Evolutionary conservation across 176 grass and related monocot genomes (phyloP), one percentile per base, ranked within the genome.

Genomic region (Triticum dicoccoides): DNA sequence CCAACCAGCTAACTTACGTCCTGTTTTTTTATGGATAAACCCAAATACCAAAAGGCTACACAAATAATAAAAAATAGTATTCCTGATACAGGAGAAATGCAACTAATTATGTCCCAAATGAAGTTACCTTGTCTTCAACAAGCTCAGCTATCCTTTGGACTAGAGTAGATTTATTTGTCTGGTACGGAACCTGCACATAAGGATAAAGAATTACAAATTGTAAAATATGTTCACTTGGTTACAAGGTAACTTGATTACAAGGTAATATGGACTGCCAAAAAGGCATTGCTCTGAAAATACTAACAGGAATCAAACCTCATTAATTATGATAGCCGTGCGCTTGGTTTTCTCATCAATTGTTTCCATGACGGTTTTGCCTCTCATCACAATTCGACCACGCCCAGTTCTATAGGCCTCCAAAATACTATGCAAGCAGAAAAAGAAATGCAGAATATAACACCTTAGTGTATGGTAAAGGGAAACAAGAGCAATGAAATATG

Each of bases 71-170:
- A 8, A 76, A 52, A 32, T 32, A 52, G 8, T 25, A 13, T 76
- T 63, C 20, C 30, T 17, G 18, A 21, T 47, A 78, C 49, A 41
- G 33, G 47, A 54, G 45, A 73, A 61, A 85, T 78, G 65, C 38
- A 80, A 69, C 11, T 74, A 41, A 67, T 47, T 59, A 17, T 75
- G 25, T 25, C 61, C 21, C 69, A 87, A 84, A 87, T 69, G 4
- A 86, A 66, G 77, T 58, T 89, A 94, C 96, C 96, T 98, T 98
- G 18, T 92, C 92, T 91, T 98, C 96, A 83, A 88, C 96, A 73
- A 98, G 96, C 77, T 96, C 90, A 80, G 96, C 96, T 88, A 98
- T 96, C 88, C 78, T 98, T 85, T 90, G 82, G 54, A 98, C 96
- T 30, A 98, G 92, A 76, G 93, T 81, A 29, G 96, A 84, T 91